Evolutionary conservation across 129 eudicot genomes (phyloP), one percentile per base, ranked within the genome.

Genomic region (Dittrichia graveolens): DNA sequence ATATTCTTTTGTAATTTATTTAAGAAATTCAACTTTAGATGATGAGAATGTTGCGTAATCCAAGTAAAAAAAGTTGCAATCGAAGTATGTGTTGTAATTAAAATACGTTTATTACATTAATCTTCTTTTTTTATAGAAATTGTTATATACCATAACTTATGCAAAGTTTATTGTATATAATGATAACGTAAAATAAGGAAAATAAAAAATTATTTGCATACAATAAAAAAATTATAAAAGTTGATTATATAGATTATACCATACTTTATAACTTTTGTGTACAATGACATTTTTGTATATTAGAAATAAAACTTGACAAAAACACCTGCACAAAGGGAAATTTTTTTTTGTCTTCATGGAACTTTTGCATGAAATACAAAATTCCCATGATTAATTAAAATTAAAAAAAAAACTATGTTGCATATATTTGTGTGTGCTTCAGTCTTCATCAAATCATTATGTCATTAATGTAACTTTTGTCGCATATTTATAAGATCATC

Each of bases 301-400:
- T 6, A 61, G 11, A 60, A 47, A 61, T 60, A 34, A 3, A 41
- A 61, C 37, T 61, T 61, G 50, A 61, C 78, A 0, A 73, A 61
- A 61, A 73, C 8, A 48, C 78, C 70, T 48, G 0, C 19, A 24
- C 31, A 24, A 72, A 35, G 34, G 9, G 65, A 57, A 47, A 37
- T 15, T 8, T 3, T 59, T 13, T 42, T 77, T 78, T 78, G 67
- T 78, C 66, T 41, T 61, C 63, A 78, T 78, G 58, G 35, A 57
- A 61, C 3, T 60, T 69, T 48, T 78, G 77, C 82, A 78, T 78
- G 82, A 50, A 78, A 39, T 41, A 70, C 77, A 61, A 78, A 70
- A 61, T 70, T 62, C 58, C 66, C 82, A 61, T 70, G 24, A 61
- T 61, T 19, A 9, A 69, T 37, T 61, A 39, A 50, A 41, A 24